These are phyloP conservation scores for Hymenoscyphus infarciens DNA, from an alignment of 2,329 filamentous ascomycete species.

Conservation along the genomic window DNA sequence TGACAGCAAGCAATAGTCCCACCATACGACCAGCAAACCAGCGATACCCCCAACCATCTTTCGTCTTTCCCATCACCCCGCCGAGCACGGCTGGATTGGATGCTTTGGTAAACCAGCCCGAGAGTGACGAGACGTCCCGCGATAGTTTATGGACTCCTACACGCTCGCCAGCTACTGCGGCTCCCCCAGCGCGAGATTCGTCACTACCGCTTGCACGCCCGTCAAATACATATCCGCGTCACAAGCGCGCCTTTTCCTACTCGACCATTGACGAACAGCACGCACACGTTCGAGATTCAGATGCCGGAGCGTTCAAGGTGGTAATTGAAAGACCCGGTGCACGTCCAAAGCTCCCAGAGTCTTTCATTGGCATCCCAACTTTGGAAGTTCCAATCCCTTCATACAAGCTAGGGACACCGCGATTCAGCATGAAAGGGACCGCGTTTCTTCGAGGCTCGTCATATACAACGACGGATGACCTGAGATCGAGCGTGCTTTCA, in stretches of 20 bases:
- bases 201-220: slow-evolving; percentile 18
- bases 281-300: slow-evolving; percentile 47
- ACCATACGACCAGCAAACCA: slow-evolving; percentile 59
- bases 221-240: slow-evolving; percentile 34
- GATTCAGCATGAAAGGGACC: slow-evolving; percentile 73
- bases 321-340: slow-evolving; percentile 71
- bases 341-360: slow-evolving; percentile 57
- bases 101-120: slow-evolving; percentile 36
- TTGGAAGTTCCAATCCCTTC: slow-evolving; percentile 77
- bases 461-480: slow-evolving; percentile 71
- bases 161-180: slow-evolving; percentile 35
- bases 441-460: slow-evolving; percentile 78
- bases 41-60: slow-evolving; percentile 57
- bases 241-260: slow-evolving; percentile 68
- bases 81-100: slow-evolving; percentile 57
- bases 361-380: slow-evolving; percentile 45
- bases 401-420: slow-evolving; percentile 77
- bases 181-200: slow-evolving; percentile 39
- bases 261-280: slow-evolving; percentile 69
- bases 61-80: slow-evolving; percentile 58
- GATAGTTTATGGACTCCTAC: slow-evolving; percentile 34
- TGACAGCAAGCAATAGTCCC: slow-evolving; percentile 44
- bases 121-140: slow-evolving; percentile 26
- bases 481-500: slow-evolving; percentile 60
- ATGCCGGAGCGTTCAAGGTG: slow-evolving; percentile 71